Conservation (phyloP, 2,329 filamentous ascomycete genomes). For the Madurella mycetomatis region DNA sequence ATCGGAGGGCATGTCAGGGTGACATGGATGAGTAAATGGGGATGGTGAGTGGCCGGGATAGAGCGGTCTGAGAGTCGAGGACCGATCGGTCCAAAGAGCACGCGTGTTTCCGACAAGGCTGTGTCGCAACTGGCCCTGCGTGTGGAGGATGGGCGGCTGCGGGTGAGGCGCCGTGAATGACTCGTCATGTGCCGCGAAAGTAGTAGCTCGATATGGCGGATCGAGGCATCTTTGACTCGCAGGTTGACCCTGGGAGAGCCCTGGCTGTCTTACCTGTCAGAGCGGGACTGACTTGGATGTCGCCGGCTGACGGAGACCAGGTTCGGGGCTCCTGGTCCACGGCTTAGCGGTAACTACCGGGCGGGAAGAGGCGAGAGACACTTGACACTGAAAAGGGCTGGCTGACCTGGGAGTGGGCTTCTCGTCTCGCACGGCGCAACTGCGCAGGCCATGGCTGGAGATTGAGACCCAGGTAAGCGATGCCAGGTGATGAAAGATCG, state of each 20-base stretch:
- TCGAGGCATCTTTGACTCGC: background rate
- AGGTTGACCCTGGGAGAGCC: background rate
- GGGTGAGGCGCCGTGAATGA: background rate
- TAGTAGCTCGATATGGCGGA: background rate
- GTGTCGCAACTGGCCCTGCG: background rate
- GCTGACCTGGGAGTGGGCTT: conserved; percentile 13
- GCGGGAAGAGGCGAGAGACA: conserved; percentile 25
- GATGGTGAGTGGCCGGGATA: background rate
- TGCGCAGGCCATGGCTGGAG: background rate
- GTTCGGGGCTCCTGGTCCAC: conserved; percentile 5
- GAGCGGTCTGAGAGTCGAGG: background rate
- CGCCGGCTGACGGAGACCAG: conserved; percentile 4
- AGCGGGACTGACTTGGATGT: background rate
- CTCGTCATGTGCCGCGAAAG: background rate
- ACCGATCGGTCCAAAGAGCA: background rate
- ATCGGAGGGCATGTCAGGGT: conserved; percentile 7
- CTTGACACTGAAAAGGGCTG: conserved; percentile 1
- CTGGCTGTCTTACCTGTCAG: background rate
- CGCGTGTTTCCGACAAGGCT: background rate
- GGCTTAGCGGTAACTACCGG: conserved; percentile 14
- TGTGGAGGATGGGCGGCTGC: background rate
- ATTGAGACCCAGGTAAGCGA: background rate
- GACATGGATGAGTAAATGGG: background rate
- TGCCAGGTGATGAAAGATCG: conserved; percentile 6
- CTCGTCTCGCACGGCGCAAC: background rate